phyloP scores from a whole-genome alignment of 257 asterid species.

The Przewalskia tangutica region DNA sequence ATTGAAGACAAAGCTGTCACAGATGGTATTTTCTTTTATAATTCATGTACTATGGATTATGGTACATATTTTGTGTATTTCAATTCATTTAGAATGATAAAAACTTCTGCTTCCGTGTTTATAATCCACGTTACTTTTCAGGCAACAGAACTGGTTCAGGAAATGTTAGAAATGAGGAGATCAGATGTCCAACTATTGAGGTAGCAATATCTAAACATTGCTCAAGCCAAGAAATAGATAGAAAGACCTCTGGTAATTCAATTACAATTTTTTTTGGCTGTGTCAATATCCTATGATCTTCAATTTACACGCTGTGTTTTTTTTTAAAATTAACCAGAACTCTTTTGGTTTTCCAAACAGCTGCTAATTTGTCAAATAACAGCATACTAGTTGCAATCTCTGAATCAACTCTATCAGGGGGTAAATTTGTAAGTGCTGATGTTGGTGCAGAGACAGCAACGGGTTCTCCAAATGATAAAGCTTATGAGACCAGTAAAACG shows the following conservation, averaged over 20 bases:
- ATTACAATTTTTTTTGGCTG: neutral
- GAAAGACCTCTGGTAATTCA: neutral
- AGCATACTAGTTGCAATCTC: neutral
- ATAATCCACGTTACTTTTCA: neutral
- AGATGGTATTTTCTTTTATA: neutral
- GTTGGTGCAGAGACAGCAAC: neutral
- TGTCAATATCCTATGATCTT: neutral
- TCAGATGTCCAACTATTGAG: neutral
- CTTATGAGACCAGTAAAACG: neutral
- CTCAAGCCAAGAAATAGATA: slow-evolving; percentile 3
- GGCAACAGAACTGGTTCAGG: slow-evolving; percentile 3
- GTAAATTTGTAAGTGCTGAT: neutral
- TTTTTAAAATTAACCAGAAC: neutral
- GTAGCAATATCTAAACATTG: neutral
- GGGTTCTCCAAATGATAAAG: slow-evolving; percentile 1
- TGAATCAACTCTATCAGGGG: neutral
- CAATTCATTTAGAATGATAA: neutral
- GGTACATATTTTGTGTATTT: neutral
- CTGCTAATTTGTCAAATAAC: neutral
- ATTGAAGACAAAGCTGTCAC: neutral
- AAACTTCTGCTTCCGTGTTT: neutral
- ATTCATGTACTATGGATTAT: neutral
- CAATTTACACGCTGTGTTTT: neutral
- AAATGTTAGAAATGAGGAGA: slow-evolving; percentile 1
- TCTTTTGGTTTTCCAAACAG: slow-evolving; percentile 1